Evolutionary conservation across 306 rosid genomes (phyloP), one percentile per base, ranked within the genome.

Genomic region (Castanea crenata): DNA sequence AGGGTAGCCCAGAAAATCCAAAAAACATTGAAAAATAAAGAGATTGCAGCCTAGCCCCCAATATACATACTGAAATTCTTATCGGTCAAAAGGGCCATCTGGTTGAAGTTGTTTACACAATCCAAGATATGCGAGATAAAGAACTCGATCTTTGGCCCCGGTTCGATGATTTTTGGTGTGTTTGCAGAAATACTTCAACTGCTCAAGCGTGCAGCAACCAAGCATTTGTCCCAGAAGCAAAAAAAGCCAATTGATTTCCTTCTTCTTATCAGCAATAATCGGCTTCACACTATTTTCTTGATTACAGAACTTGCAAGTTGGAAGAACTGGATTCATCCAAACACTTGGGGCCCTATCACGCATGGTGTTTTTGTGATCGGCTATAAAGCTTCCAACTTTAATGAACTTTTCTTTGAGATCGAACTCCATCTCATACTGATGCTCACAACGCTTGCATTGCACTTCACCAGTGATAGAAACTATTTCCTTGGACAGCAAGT

Each of bases 231-330:
- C 91, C 7, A 90, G 20, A 2, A 91, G 77, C 74, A 93, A 69
- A 74, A 91, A 91, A 67, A 93, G 49, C 93, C 98, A 91, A 14
- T 93, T 91, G 34, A 93, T 90, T 0, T 7, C 4, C 19, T 75
- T 80, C 78, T 81, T 86, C 2, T 76, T 52, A 19, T 71, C 54
- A 0, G 74, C 61, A 0, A 90, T 31, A 0, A 93, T 5, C 0
- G 94, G 94, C 77, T 56, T 90, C 4, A 29, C 85, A 1, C 83
- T 21, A 1, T 85, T 83, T 11, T 85, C 86, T 1, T 71, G 59
- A 0, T 59, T 38, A 4, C 97, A 93, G 1, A 23, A 55, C 32
- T 2, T 3, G 80, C 98, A 93, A 0, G 13, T 46, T 0, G 81
- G 84, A 20, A 80, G 51, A 1, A 10, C 10, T 0, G 94, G 93